These are phyloP conservation scores for Setaria italica DNA, from an alignment of 202 grass and related monocot genomes.

Conservation along the genomic window DNA sequence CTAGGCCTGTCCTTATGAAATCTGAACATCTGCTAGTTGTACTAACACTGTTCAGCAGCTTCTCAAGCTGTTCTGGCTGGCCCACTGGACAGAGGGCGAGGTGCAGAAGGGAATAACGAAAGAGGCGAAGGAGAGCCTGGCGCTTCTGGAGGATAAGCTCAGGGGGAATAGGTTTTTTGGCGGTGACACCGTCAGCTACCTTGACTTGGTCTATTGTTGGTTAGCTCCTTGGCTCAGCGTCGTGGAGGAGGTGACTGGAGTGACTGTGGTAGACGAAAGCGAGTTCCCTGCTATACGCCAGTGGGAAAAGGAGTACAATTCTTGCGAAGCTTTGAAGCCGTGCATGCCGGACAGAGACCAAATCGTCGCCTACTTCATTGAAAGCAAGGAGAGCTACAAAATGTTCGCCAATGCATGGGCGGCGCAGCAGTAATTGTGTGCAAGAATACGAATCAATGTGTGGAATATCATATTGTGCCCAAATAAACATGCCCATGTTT, in stretches of 20 bases:
- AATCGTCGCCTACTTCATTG: constrained; percentile 32
- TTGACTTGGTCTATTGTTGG: constrained; percentile 45
- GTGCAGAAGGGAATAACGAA: constrained; percentile 31
- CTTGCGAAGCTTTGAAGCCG: constrained; percentile 39
- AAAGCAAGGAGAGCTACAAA: constrained; percentile 32
- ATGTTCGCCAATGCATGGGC: not conserved
- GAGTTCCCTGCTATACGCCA: constrained; percentile 45
- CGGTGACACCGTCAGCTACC: constrained; percentile 48
- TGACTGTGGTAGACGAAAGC: constrained; percentile 41
- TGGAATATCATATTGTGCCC: not conserved
- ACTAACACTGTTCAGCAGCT: constrained; percentile 7
- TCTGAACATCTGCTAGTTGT: not conserved
- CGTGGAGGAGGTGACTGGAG: constrained; percentile 56
- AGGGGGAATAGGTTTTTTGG: constrained; percentile 65
- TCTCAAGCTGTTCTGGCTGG: constrained; percentile 41
- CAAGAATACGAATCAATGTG: not conserved
- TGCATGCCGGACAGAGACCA: constrained; percentile 43
- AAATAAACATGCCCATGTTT: not conserved
- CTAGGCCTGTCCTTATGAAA: not conserved
- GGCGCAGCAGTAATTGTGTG: not conserved
- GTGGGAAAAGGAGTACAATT: constrained; percentile 52
- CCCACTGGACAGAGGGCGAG: constrained; percentile 59
- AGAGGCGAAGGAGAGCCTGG: constrained; percentile 52
- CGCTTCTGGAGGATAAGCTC: constrained; percentile 53
- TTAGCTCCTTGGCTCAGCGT: constrained; percentile 46